Evolutionary conservation across 345 rosid genomes (phyloP), one percentile per base, ranked within the genome.

Genomic region (Fremontodendron californicum): DNA sequence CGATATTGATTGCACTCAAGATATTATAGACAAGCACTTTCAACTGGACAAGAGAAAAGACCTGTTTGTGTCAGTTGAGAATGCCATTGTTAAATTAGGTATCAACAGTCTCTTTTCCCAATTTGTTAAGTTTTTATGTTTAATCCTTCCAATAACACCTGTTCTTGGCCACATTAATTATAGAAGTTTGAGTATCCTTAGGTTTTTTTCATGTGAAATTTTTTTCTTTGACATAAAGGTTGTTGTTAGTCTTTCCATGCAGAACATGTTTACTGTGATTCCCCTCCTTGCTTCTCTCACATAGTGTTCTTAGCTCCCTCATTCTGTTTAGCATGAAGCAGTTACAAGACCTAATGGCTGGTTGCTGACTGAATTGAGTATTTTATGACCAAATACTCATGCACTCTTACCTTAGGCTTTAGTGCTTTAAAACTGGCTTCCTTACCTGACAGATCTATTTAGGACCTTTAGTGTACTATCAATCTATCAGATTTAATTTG

Each of bases 71-170:
- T 83, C 81, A 52, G 86, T 82, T 63, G 91, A 92, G 83, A 68
- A 78, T 62, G 90, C 90, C 67, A 83, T 95, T 75, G 1, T 48
- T 52, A 82, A 83, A 78, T 85, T 89, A 78, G 98, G 99, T 91
- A 87, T 37, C 46, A 1, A 4, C 29, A 35, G 15, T 21, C 11
- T 33, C 31, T 33, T 18, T 27, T 39, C 67, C 66, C 27, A 15
- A 58, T 25, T 58, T 58, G 1, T 21, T 58, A 57, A 23, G 63
- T 10, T 13, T 58, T 58, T 58, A 11, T 65, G 27, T 65, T 52
- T 39, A 39, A 35, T 48, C 45, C 12, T 42, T 71, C 27, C 29
- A 21, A 1, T 9, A 46, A 31, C 60, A 49, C 18, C 25, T 49
- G 33, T 49, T 49, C 16, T 18, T 5, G 8, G 19, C 13, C 60